Conservation (phyloP, 768 basidiomycete species). For the Basidioascus undulatus region DNA sequence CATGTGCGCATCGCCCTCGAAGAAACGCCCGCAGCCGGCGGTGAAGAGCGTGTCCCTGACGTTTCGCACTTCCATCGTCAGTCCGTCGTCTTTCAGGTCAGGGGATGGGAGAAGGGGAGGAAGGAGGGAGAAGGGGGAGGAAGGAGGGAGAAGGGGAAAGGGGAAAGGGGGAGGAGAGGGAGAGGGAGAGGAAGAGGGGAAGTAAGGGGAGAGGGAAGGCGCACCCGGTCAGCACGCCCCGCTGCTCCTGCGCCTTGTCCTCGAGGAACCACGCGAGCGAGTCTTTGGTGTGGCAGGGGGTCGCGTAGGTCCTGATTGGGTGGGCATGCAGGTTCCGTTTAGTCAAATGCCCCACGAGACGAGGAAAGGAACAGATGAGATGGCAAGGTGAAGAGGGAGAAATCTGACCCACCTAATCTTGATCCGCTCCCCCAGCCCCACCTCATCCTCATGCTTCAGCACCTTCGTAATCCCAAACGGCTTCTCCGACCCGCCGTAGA, state of each 20-base stretch:
- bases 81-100: too few species aligned
- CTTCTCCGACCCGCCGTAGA: slow-evolving; percentile 60
- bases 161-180: background rate
- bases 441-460: slow-evolving; percentile 55
- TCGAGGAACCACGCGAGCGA: slow-evolving; percentile 79
- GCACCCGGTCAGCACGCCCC: slow-evolving; percentile 69
- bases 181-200: background rate
- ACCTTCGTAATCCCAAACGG: slow-evolving; percentile 41
- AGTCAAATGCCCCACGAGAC: too few species aligned
- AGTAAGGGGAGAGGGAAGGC: too few species aligned
- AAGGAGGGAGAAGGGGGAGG: background rate
- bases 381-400: background rate
- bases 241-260: slow-evolving; percentile 27
- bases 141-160: background rate
- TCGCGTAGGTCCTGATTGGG: slow-evolving; percentile 10
- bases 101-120: background rate
- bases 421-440: slow-evolving; percentile 30
- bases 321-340: too few species aligned
- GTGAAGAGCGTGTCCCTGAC: slow-evolving; percentile 22
- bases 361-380: too few species aligned
- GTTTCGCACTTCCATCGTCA: too few species aligned
- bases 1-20: slow-evolving; percentile 48
- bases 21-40: slow-evolving; percentile 72
- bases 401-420: slow-evolving; percentile 16
- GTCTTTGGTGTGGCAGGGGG: slow-evolving; percentile 69